phyloP scores from a whole-genome alignment of 345 rosid species.

The Bruguiera gymnorhiza region DNA sequence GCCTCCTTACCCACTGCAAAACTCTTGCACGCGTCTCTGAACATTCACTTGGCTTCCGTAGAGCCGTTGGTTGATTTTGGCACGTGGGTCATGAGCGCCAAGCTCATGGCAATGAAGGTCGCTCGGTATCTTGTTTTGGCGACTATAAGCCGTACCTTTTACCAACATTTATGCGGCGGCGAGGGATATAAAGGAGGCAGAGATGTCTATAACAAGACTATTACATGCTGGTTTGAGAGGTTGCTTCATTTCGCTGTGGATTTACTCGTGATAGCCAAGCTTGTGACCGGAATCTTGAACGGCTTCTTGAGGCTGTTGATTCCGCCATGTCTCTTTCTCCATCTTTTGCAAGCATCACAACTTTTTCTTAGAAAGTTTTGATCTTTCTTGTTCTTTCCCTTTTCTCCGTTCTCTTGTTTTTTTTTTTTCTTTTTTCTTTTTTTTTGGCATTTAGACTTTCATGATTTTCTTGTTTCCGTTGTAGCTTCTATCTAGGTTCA shows the following conservation, averaged over 20 bases:
- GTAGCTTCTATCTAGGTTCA: background rate
- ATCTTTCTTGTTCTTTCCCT: background rate
- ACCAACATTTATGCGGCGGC: slow-evolving; percentile 83
- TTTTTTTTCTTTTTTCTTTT: background rate
- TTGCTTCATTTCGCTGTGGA: slow-evolving; percentile 75
- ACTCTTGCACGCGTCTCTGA: slow-evolving; percentile 50
- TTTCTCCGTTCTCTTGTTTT: background rate
- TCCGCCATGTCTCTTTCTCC: slow-evolving; percentile 59
- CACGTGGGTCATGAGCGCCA: slow-evolving; percentile 66
- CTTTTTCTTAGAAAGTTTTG: background rate
- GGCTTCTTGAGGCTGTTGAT: slow-evolving; percentile 49
- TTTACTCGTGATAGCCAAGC: slow-evolving; percentile 48
- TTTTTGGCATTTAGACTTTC: background rate
- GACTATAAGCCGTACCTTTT: slow-evolving; percentile 51
- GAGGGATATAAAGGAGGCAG: slow-evolving; percentile 47
- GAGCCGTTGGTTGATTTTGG: slow-evolving; percentile 73
- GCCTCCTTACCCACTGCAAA: slow-evolving; percentile 37
- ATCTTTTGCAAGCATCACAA: slow-evolving; percentile 43
- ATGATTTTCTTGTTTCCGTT: background rate
- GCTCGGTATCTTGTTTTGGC: slow-evolving; percentile 39
- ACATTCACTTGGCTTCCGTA: slow-evolving; percentile 50
- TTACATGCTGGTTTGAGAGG: slow-evolving; percentile 55
- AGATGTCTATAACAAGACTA: slow-evolving; percentile 34
- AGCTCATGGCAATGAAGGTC: slow-evolving; percentile 41
- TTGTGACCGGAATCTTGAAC: slow-evolving; percentile 64